These are phyloP conservation scores for Blepharisma stoltei DNA, from an alignment of 73 alveolate species.

Conservation along the genomic window DNA sequence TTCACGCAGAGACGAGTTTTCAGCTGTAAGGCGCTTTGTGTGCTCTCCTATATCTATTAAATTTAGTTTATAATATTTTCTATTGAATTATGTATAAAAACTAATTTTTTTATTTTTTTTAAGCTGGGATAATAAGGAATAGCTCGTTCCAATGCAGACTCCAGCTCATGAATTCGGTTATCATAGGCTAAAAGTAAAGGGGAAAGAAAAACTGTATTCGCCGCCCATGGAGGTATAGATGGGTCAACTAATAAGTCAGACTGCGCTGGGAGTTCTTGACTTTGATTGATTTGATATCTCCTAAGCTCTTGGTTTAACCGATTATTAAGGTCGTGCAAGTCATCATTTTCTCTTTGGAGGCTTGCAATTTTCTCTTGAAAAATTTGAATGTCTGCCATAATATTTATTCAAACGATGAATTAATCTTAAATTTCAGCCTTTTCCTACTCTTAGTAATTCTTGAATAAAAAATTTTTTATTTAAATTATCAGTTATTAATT, in stretches of 20 bases:
- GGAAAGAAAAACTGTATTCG: conserved; percentile 16
- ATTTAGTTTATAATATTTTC: too few relatives aligned
- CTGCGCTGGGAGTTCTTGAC: not conserved
- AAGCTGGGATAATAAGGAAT: too few relatives aligned
- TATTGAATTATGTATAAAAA: too few relatives aligned
- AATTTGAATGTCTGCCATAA: too few relatives aligned
- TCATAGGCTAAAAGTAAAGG: conserved; percentile 32
- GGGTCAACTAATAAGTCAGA: not conserved
- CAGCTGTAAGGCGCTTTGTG: conserved; percentile 2
- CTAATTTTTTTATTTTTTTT: too few relatives aligned
- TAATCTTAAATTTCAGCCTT: too few relatives aligned
- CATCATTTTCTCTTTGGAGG: not conserved
- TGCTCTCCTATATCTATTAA: not conserved
- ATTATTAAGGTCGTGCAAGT: not conserved
- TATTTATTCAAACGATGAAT: too few relatives aligned
- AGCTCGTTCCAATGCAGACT: not conserved
- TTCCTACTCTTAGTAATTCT: too few relatives aligned
- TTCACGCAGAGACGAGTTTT: conserved; percentile 10
- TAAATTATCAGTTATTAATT: too few relatives aligned
- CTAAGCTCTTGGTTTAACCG: conserved; percentile 2
- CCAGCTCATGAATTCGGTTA: conserved; percentile 28
- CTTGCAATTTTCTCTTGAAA: not conserved
- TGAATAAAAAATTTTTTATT: too few relatives aligned
- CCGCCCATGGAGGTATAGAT: conserved; percentile 34
- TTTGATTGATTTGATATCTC: not conserved